A percentile compares a stretch with the other conserved stretches of the same genome.
phyloP scores from a whole-genome alignment of 352 stramenopile species.

The Elongisporangium undulatum region DNA sequence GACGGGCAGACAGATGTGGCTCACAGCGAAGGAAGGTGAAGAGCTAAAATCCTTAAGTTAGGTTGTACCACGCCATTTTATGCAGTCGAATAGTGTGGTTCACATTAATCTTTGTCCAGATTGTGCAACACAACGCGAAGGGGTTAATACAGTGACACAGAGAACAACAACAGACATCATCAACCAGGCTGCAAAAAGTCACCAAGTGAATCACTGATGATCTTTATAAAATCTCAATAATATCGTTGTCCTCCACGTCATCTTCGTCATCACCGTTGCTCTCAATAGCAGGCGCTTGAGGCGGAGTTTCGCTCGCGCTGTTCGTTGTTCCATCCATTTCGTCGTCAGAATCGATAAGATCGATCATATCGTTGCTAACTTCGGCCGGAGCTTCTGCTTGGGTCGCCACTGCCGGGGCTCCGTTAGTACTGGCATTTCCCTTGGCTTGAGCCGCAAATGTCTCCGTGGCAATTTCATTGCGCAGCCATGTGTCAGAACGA shows the following conservation, averaged over 20 bases:
- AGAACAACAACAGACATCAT: too few relatives aligned
- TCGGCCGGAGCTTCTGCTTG: conserved; percentile 6
- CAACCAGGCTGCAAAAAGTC: too few relatives aligned
- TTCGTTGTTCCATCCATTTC: conserved; percentile 14
- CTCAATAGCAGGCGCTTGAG: conserved; percentile 1
- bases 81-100: background rate
- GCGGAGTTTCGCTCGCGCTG: conserved; percentile 1
- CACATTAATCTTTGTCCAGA: too few relatives aligned
- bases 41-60: background rate
- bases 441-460: conserved; percentile 7
- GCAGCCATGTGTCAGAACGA: conserved; percentile 64
- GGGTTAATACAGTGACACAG: too few relatives aligned
- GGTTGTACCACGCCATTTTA: background rate
- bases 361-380: conserved; percentile 42
- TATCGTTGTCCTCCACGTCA: conserved; percentile 16
- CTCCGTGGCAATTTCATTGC: conserved; percentile 63
- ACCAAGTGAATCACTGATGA: too few relatives aligned
- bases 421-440: conserved; percentile 10
- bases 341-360: conserved; percentile 56
- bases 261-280: background rate
- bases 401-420: conserved; percentile 15
- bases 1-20: background rate
- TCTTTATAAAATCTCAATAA: conserved; percentile 37
- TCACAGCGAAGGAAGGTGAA: background rate
- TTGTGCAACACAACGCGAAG: too few relatives aligned